Percentiles rank a stretch among this genome's conserved stretches.
phyloP scores from a whole-genome alignment of 306 rosid species.

The Erythrophleum fordii region DNA sequence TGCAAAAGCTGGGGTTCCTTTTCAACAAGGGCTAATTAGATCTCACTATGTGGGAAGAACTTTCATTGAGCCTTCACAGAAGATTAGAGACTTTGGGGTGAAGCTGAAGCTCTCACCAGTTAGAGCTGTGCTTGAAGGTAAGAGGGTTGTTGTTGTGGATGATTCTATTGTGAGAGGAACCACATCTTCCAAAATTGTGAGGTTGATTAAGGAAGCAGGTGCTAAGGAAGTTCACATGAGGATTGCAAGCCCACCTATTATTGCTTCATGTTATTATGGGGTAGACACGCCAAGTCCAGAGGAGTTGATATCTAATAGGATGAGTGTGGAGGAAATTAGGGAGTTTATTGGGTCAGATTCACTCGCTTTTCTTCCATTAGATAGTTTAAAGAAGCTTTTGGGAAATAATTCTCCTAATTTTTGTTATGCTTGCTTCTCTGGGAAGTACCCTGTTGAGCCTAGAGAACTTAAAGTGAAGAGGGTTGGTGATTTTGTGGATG shows the following conservation, averaged over 20 bases:
- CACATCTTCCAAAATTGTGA: conserved; percentile 87
- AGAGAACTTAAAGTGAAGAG: conserved; percentile 81
- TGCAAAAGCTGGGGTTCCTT: conserved; percentile 87
- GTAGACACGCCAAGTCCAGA: conserved; percentile 96
- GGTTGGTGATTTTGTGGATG: conserved; percentile 90
- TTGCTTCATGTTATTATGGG: conserved; percentile 90
- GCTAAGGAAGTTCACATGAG: conserved; percentile 99
- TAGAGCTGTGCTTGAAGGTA: conserved; percentile 87
- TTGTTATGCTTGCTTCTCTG: conserved; percentile 95
- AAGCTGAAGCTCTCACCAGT: conserved; percentile 84
- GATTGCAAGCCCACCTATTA: conserved; percentile 93
- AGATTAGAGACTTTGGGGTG: conserved; percentile 91
- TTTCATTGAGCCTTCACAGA: conserved; percentile 95
- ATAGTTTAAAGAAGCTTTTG: conserved; percentile 62
- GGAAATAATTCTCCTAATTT: conserved; percentile 60
- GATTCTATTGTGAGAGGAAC: conserved; percentile 98
- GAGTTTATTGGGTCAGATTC: conserved; percentile 89
- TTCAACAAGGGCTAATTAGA: conserved; percentile 91
- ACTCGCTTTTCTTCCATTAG: conserved; percentile 83
- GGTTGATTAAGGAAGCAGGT: conserved; percentile 91
- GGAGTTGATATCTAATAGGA: conserved; percentile 91
- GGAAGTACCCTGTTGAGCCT: conserved; percentile 93
- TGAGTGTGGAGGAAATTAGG: conserved; percentile 84
- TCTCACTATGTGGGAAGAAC: conserved; percentile 98
- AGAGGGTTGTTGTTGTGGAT: conserved; percentile 95